Conservation (phyloP, 495 filamentous ascomycete species). For the Penicillium salamii region DNA sequence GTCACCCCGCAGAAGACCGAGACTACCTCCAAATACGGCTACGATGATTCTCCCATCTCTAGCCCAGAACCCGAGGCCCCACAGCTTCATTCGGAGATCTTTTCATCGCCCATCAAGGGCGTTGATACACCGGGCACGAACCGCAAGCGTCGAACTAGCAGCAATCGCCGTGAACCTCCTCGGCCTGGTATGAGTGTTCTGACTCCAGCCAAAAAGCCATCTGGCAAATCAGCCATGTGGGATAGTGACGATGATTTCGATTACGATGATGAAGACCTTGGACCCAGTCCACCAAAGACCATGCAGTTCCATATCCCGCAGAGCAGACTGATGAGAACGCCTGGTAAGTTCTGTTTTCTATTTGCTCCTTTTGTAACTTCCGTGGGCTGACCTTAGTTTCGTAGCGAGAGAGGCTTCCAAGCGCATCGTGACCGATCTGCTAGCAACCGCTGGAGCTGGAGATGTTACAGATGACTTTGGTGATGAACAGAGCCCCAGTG, state of each 20-base stretch:
- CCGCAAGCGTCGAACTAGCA: constrained; percentile 37
- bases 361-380: not conserved
- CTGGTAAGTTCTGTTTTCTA: constrained; percentile 57
- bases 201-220: constrained; percentile 52
- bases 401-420: constrained; percentile 85
- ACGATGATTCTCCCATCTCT: constrained; percentile 63
- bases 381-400: not conserved
- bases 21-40: constrained; percentile 25
- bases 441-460: constrained; percentile 68
- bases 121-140: constrained; percentile 34
- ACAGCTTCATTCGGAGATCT: constrained; percentile 78
- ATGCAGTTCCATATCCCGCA: constrained; percentile 95
- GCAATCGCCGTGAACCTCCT: constrained; percentile 40
- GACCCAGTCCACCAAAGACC: constrained; percentile 89
- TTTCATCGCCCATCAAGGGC: constrained; percentile 64
- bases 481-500: constrained; percentile 69
- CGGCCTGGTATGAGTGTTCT: constrained; percentile 78
- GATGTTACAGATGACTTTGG: constrained; percentile 43
- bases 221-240: constrained; percentile 46
- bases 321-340: constrained; percentile 83
- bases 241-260: constrained; percentile 63
- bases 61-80: constrained; percentile 77
- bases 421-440: constrained; percentile 86
- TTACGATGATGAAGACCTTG: constrained; percentile 56
- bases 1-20: constrained; percentile 32